Evolutionary conservation across 2,329 filamentous ascomycete species (phyloP).

Genomic region (Monosporascus sp.): DNA sequence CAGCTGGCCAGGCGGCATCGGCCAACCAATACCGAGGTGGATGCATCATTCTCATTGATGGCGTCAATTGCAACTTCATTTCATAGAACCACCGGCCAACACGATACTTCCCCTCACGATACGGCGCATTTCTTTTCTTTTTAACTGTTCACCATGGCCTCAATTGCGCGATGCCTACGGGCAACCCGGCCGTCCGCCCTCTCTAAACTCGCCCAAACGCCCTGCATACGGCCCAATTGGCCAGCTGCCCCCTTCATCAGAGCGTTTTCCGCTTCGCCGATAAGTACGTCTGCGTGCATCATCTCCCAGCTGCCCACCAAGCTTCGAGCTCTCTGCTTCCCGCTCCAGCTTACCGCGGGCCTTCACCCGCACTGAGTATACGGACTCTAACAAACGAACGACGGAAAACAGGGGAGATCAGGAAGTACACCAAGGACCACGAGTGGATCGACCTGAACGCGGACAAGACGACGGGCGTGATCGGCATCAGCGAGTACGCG

Average conservation of each 20-base stretch:
- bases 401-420: constrained; percentile 48
- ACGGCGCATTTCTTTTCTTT: background rate
- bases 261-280: constrained; percentile 40
- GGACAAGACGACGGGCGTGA: constrained; percentile 73
- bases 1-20: too few relatives aligned
- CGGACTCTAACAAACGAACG: background rate
- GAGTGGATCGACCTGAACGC: constrained; percentile 92
- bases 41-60: too few relatives aligned
- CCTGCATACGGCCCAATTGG: constrained; percentile 29
- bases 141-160: constrained; percentile 33
- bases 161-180: constrained; percentile 53
- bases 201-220: constrained; percentile 32
- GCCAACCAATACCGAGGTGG: too few relatives aligned
- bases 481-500: constrained; percentile 88
- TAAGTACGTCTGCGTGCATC: constrained; percentile 28
- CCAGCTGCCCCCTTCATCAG: constrained; percentile 34
- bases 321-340: constrained; percentile 1
- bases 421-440: constrained; percentile 94
- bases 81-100: too few relatives aligned
- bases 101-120: background rate
- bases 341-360: background rate
- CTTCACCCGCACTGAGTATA: background rate
- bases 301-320: constrained; percentile 31
- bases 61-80: too few relatives aligned
- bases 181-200: constrained; percentile 42